Base-by-base conservation (phyloP, 2,329 filamentous ascomycete species). In the Achaetomium macrosporum region DNA sequence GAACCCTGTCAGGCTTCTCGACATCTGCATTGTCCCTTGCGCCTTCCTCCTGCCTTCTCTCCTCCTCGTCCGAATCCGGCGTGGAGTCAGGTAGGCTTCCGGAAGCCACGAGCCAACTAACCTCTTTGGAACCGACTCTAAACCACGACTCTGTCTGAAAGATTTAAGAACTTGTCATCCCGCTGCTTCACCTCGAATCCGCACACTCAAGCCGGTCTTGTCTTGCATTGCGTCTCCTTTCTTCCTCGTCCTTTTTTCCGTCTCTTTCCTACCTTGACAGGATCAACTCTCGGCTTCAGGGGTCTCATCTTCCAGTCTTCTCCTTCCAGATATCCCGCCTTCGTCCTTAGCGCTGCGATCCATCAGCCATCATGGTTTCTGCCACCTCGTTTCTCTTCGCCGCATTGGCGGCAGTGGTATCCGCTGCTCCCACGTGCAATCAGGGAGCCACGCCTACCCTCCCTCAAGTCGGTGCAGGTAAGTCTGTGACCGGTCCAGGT, bases 321-420 rank as follows among this genome's bases (percentile, higher is more conserved):
- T 35, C 3, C 11, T 35, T 12, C 13, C 13, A 15, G 33, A 35
- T 15, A 12, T 35, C 13, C 10, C 10, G 10, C 10, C 35, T n/a
- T 37, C 35, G 7, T n/a, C 8, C 17, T 13, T 41, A 17, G 6
- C 35, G 13, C 15, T 29, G 11, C 25, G 10, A 37, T 17, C 5
- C 40, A 31, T 29, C 17, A 48, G 47, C 19, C 57, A 59, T 17
- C 25, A 64, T 64, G 62, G 51, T 63, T 35, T 63, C 61, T 8
- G 33, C 53, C 31, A 58, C 47, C 39, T 47, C 50, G 20, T 15
- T 60, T 16, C 29, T 61, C 40, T 37, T 58, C 25, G 61, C 58
- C 31, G 55, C 57, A 39, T 41, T 63, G 41, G 58, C 56, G 44
- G 50, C 57, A 50, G 55, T 54, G 40, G 57, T 47, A 43, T 62